These are phyloP conservation scores for Xylaria telfairii DNA, from an alignment of 495 filamentous ascomycete genomes.

Conservation along the genomic window DNA sequence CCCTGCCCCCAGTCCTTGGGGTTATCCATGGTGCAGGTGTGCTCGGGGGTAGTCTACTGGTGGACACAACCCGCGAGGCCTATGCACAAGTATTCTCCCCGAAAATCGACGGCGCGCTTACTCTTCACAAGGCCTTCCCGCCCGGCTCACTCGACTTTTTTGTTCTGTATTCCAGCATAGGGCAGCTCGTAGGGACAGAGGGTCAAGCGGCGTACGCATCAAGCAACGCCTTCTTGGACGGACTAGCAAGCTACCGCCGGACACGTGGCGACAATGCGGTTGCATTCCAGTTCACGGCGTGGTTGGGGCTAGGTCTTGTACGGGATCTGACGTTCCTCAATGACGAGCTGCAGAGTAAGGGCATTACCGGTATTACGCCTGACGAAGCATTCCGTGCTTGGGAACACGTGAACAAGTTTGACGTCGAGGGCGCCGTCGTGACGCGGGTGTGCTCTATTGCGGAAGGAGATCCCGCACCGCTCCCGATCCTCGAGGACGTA, in stretches of 20 bases:
- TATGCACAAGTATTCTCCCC: conserved; percentile 40
- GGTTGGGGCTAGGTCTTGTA: conserved; percentile 49
- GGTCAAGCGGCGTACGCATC: conserved; percentile 63
- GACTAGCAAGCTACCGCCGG: conserved; percentile 34
- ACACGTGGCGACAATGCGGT: conserved; percentile 38
- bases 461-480: conserved; percentile 26
- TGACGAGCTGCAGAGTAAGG: conserved; percentile 47
- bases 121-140: conserved; percentile 44
- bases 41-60: conserved; percentile 45
- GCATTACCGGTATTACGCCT: conserved; percentile 46
- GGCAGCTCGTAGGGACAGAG: conserved; percentile 52
- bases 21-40: conserved; percentile 57
- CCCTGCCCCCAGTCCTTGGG: conserved; percentile 43
- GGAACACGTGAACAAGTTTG: conserved; percentile 41
- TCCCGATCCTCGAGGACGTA: conserved; percentile 42
- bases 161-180: conserved; percentile 46
- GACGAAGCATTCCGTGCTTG: conserved; percentile 53
- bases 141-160: conserved; percentile 61
- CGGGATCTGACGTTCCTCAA: conserved; percentile 45
- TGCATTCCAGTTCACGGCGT: conserved; percentile 51
- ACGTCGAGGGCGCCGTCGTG: conserved; percentile 46
- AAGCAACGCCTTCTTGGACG: conserved; percentile 61
- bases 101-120: conserved; percentile 48
- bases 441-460: conserved; percentile 34
- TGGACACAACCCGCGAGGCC: conserved; percentile 41